These are phyloP conservation scores for Blastobotrys ciferrii DNA, from an alignment of 1,139 yeast genomes.

Conservation along the genomic window DNA sequence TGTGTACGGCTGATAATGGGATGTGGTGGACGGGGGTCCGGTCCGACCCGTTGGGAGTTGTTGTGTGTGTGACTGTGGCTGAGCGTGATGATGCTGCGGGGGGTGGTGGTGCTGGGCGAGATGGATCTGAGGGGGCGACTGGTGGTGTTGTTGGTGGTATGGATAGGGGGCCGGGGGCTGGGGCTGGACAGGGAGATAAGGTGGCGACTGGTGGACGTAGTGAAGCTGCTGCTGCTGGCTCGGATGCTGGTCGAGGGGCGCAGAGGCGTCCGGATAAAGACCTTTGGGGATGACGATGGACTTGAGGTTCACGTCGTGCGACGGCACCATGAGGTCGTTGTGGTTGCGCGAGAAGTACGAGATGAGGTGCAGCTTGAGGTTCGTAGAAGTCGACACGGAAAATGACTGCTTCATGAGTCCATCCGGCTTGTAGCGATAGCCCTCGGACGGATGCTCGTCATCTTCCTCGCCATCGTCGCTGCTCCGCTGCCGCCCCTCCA, in stretches of 20 bases:
- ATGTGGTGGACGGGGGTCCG: constrained; percentile 10
- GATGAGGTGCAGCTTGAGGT: constrained; percentile 55
- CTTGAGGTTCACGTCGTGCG: constrained; percentile 40
- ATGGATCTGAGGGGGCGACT: constrained; percentile 3
- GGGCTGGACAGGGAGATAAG: constrained; percentile 17
- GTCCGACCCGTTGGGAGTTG: constrained; percentile 5
- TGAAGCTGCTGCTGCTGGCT: constrained; percentile 12
- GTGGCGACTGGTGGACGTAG: constrained; percentile 17
- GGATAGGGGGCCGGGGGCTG: constrained; percentile 17
- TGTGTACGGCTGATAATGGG: constrained; percentile 6
- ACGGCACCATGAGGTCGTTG: constrained; percentile 38
- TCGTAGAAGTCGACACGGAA: constrained; percentile 51
- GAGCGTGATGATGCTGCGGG: constrained; percentile 4
- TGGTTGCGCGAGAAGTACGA: constrained; percentile 45
- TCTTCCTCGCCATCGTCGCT: constrained; percentile 12
- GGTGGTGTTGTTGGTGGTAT: constrained; percentile 13
- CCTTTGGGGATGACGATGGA: constrained; percentile 40
- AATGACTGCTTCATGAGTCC: constrained; percentile 64
- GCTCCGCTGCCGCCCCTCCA: constrained; percentile 40
- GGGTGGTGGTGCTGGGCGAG: constrained; percentile 1
- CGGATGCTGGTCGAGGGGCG: constrained; percentile 14
- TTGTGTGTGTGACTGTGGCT: background rate
- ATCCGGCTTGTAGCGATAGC: constrained; percentile 42
- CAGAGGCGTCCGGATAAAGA: constrained; percentile 41
- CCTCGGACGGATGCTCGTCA: constrained; percentile 28